A percentile compares a stretch with the other conserved stretches of the same genome.
Conservation (phyloP, 176 grass and related monocot genomes). For the Phragmites australis region DNA sequence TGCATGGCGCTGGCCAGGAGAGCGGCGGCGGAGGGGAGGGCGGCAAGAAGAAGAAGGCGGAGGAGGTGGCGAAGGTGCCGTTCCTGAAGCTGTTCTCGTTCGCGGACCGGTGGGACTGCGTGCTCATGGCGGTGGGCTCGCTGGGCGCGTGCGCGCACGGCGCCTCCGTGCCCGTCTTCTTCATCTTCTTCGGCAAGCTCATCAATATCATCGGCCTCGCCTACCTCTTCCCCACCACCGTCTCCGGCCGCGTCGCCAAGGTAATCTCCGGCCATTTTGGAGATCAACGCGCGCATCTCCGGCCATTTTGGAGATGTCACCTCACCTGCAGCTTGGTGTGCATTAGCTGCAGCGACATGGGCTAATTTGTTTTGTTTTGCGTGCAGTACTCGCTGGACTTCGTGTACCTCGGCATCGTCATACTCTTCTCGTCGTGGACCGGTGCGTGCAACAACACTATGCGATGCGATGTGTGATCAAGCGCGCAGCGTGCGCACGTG, state of each 20-base stretch:
- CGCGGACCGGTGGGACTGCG: conserved; percentile 92
- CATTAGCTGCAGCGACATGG: background rate
- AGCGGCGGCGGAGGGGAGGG: background rate
- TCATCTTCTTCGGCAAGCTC: conserved; percentile 99
- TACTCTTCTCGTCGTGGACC: conserved; percentile 97
- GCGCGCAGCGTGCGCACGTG: background rate
- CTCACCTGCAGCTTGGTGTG: background rate
- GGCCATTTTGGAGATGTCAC: background rate
- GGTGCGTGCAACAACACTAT: conserved; percentile 25
- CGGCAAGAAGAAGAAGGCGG: background rate
- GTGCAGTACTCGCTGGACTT: conserved; percentile 95
- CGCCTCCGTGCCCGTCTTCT: conserved; percentile 98
- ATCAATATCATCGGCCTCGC: conserved; percentile 98
- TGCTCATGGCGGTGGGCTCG: conserved; percentile 80
- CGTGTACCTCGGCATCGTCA: conserved; percentile 80
- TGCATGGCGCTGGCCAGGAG: conserved; percentile 21
- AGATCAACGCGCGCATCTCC: background rate
- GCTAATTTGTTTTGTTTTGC: background rate
- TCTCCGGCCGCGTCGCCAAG: conserved; percentile 76
- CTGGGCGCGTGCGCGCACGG: conserved; percentile 91
- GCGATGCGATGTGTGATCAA: background rate
- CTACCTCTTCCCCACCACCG: conserved; percentile 83
- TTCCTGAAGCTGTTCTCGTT: conserved; percentile 98
- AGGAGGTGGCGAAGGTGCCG: conserved; percentile 57
- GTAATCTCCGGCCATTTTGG: conserved; percentile 30